Percentiles rank a stretch among this genome's conserved stretches.
phyloP scores from a whole-genome alignment of 208 protist species.

The Acanthamoeba divionensis region DNA sequence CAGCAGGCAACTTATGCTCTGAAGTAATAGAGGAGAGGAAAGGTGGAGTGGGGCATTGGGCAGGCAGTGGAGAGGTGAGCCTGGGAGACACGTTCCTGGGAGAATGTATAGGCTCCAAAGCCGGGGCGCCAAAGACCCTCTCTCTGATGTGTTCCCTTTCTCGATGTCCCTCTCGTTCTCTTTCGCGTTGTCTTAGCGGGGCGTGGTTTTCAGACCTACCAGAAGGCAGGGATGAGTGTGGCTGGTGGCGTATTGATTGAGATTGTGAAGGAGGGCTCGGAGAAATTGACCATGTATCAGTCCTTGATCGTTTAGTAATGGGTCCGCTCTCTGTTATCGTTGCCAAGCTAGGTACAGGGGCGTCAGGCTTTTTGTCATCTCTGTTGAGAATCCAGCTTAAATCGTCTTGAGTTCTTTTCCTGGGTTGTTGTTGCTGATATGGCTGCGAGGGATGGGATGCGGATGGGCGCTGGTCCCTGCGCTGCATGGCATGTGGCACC shows the following conservation, averaged over 20 bases:
- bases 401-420: background rate
- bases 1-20: background rate
- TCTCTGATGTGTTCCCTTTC: too few relatives aligned
- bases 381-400: conserved; percentile 34
- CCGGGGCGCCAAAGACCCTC: too few relatives aligned
- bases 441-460: background rate
- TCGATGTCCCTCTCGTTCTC: too few relatives aligned
- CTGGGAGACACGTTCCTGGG: too few relatives aligned
- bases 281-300: background rate
- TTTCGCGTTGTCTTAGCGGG: too few relatives aligned
- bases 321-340: background rate
- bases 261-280: background rate
- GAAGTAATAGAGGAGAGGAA: background rate
- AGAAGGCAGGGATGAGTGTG: background rate
- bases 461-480: background rate
- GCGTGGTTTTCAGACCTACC: background rate
- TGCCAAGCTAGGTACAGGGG: background rate
- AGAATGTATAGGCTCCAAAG: too few relatives aligned
- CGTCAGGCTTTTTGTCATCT: background rate
- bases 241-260: background rate
- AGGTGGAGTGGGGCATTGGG: too few relatives aligned
- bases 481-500: background rate
- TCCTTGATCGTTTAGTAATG: background rate
- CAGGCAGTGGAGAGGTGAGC: too few relatives aligned
- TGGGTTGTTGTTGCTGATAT: background rate